Base-by-base conservation (phyloP, 495 filamentous ascomycete genomes). In the Tuber brumale region DNA sequence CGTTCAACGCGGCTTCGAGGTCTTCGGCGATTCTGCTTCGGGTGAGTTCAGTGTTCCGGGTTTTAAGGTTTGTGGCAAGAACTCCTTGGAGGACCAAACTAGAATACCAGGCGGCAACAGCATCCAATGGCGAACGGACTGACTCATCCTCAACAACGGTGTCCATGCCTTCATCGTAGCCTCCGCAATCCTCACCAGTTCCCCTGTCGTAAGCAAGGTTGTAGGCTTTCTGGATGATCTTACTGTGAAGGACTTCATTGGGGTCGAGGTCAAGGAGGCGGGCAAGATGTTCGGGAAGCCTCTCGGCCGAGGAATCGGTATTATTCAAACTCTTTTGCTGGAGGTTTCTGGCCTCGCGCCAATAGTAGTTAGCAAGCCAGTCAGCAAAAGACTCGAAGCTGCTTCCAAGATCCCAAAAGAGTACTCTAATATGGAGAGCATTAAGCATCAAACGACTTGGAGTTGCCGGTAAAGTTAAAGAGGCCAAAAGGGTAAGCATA, bases 91-190 rank as follows among this genome's bases (percentile, higher is more conserved):
- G 85, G n/a, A 90, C 85, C 72, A 92, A 87, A 78, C 89, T 91
- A 2, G 94, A 96, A 86, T 90, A 95, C 95, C 94, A 97, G 1
- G 94, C 92, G 21, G 94, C 92, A 31, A 97, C 87, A 41, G 93
- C 94, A 83, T 98, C 95, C 75, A 97, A 88, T 12, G 94, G 93
- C 19, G 93, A 94, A 45, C 92, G 90, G 72, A 97, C 94, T 8
- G 94, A 91, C 61, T 89, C 88, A 79, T 98, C 95, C 48, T 95
- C 92, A 31, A 95, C 92, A 18, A 97, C 93, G 21, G 90, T 87
- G 82, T 97, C 92, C 85, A 97, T 91, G 41, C 92, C 89, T 69
- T 91, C 91, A 72, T 91, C 90, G 44, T 88, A 84, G 16, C 88
- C 86, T 27, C 86, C 85, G 1, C 89, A 87, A 39, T 91, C 88